Percentiles rank a stretch among this genome's conserved stretches.
Evolutionary conservation across 345 rosid genomes (phyloP).

Genomic region (Lepidium aucheri): DNA sequence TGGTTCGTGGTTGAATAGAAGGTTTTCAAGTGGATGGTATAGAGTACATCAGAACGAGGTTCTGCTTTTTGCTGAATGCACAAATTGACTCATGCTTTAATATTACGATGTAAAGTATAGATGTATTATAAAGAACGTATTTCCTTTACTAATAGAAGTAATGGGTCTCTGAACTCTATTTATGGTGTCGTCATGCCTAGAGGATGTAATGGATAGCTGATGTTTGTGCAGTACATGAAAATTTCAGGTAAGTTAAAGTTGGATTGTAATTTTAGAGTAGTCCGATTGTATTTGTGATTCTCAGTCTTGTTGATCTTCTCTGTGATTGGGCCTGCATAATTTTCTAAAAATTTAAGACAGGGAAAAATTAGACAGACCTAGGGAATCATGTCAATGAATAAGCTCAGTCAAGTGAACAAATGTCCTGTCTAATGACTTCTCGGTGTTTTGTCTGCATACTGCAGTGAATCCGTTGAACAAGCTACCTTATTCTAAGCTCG

Average conservation of each 20-base stretch:
- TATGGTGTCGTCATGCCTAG: conserved; percentile 9
- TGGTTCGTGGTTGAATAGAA: background rate
- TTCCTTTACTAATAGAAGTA: conserved; percentile 4
- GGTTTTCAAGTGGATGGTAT: conserved; percentile 1
- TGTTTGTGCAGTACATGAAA: conserved; percentile 11
- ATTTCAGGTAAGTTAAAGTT: background rate
- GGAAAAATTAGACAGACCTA: background rate
- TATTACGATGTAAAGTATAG: background rate
- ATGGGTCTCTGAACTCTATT: background rate
- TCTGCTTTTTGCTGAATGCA: background rate
- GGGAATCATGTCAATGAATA: background rate
- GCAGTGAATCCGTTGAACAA: conserved; percentile 98
- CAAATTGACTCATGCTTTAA: background rate
- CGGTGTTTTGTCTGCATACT: conserved; percentile 12
- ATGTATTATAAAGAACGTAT: background rate
- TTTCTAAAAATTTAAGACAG: background rate
- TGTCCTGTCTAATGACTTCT: conserved; percentile 1
- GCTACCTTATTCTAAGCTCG: conserved; percentile 95
- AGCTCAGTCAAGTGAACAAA: conserved; percentile 4
- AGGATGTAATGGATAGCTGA: conserved; percentile 10
- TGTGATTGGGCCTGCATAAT: background rate
- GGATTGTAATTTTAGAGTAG: background rate
- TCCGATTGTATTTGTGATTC: background rate
- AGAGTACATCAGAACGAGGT: conserved; percentile 1
- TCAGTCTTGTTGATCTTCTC: background rate